phyloP scores from a whole-genome alignment of 495 filamentous ascomycete species.

The Annulohypoxylon maeteangense region DNA sequence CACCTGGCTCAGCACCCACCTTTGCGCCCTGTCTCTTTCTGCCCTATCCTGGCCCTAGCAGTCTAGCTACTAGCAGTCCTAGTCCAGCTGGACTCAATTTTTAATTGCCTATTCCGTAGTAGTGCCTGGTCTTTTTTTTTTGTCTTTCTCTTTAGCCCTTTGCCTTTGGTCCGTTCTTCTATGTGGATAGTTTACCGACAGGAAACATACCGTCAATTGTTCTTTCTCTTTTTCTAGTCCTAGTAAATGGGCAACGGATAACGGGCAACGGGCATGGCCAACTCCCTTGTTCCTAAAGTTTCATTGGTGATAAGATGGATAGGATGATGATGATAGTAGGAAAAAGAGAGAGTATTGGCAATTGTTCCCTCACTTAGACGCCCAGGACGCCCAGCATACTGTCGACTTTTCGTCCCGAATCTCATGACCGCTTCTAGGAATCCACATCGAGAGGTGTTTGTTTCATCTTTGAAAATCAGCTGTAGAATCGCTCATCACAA shows the following conservation, averaged over 20 bases:
- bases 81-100: conserved; percentile 37
- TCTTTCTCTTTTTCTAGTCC: conserved; percentile 22
- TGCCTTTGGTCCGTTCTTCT: conserved; percentile 20
- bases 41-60: conserved; percentile 40
- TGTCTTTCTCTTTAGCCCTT: conserved; percentile 18
- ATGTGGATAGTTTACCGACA: conserved; percentile 22
- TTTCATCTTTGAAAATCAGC: conserved; percentile 38
- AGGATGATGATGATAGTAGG: conserved; percentile 7
- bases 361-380: conserved; percentile 16
- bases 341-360: conserved; percentile 16
- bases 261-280: conserved; percentile 7
- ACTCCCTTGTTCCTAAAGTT: conserved; percentile 24
- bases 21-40: conserved; percentile 30
- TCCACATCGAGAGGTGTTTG: conserved; percentile 35
- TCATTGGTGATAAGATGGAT: conserved; percentile 19
- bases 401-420: conserved; percentile 20
- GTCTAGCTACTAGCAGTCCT: conserved; percentile 40
- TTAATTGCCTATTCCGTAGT: conserved; percentile 28
- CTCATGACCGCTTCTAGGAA: conserved; percentile 25
- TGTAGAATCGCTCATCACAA: conserved; percentile 35
- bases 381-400: not conserved
- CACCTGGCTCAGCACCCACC: conserved; percentile 44
- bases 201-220: conserved; percentile 7
- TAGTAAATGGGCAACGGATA: conserved; percentile 1
- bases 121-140: conserved; percentile 18